Evolutionary conservation across 2,329 filamentous ascomycete genomes (phyloP), one percentile per base, ranked within the genome.

Genomic region (Pseudonectria foliicola): DNA sequence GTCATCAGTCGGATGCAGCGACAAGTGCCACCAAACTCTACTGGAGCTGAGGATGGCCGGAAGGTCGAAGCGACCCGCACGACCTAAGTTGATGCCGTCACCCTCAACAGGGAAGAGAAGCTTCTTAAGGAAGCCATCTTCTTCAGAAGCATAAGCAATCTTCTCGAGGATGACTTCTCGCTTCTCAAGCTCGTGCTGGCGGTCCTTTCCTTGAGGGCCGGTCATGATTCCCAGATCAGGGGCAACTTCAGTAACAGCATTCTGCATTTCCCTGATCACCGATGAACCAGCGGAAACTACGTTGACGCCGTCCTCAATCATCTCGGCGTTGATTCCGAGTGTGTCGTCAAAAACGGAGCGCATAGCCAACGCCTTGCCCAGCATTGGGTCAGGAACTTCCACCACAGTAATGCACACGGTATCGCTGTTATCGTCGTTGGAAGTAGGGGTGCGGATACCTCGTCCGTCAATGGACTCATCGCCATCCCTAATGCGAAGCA

Each of bases 271-370:
- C 25, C 84, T 80, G 11, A 90, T 58, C 8, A 96, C 82, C 0
- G 90, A 93, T 38, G 81, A 82, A n/a, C 85, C 84, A 2, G 79
- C 79, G 0, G 81, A 50, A 1, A 73, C 64, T 3, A 93, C 73
- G n/a, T 85, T 75, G 1, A 98, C 75, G 8, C 92, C 92, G 48
- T 98, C 92, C 43, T 90, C 82, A 53, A 90, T 94, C 89, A 98
- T 96, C 66, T 98, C 92, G 0, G 83, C 75, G 50, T 96, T 96
- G 64, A 98, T 95, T 33, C 92, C 92, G 13, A 82, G 69, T n/a
- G 71, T 77, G 50, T 96, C 92, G 48, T 98, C 90, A 50, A 98
- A 98, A 25, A 96, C 77, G 11, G 85, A 86, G 26, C 87, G 84
- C 66, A 98, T 78, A 10, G 85, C 79, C n/a, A 93, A 63, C 0